These are phyloP conservation scores for Phytopythium aichiense DNA, from an alignment of 352 stramenopile genomes.

Conservation along the genomic window DNA sequence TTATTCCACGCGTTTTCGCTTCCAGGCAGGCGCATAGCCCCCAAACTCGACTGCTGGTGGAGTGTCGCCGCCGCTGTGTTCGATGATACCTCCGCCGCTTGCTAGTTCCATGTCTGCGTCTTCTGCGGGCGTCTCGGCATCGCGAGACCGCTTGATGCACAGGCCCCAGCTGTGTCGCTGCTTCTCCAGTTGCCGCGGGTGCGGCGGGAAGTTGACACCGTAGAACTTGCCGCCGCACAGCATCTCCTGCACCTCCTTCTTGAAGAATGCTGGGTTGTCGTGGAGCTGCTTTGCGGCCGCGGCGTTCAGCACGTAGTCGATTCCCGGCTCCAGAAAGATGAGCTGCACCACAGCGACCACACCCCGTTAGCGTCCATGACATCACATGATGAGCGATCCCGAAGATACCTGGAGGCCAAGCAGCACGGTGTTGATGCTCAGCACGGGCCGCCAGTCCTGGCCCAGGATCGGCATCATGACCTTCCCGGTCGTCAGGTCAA, in stretches of 20 bases:
- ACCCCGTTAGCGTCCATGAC: not conserved
- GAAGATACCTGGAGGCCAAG: slow-evolving; percentile 66
- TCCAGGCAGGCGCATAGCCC: slow-evolving; percentile 34
- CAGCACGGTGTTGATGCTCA: slow-evolving; percentile 85
- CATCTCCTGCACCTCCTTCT: slow-evolving; percentile 56
- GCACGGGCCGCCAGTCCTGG: slow-evolving; percentile 79
- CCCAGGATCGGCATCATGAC: slow-evolving; percentile 87
- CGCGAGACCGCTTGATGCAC: slow-evolving; percentile 46
- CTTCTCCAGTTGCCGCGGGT: slow-evolving; percentile 58
- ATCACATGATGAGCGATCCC: not conserved
- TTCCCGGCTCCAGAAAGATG: slow-evolving; percentile 74
- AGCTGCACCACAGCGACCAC: slow-evolving; percentile 26
- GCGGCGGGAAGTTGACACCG: slow-evolving; percentile 53
- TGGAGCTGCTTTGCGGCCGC: slow-evolving; percentile 50
- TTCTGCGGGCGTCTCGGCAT: slow-evolving; percentile 23
- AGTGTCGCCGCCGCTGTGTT: slow-evolving; percentile 16
- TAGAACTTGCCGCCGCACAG: slow-evolving; percentile 58
- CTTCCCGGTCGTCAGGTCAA: slow-evolving; percentile 64
- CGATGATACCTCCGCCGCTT: slow-evolving; percentile 14
- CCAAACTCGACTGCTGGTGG: slow-evolving; percentile 39
- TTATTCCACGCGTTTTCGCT: slow-evolving; percentile 58
- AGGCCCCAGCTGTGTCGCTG: slow-evolving; percentile 40
- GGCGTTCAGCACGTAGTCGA: slow-evolving; percentile 65
- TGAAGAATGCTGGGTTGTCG: slow-evolving; percentile 41
- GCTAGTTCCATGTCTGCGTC: slow-evolving; percentile 32